Evolutionary conservation across 495 filamentous ascomycete species (phyloP).

Genomic region (Lophiostoma macrostomum): DNA sequence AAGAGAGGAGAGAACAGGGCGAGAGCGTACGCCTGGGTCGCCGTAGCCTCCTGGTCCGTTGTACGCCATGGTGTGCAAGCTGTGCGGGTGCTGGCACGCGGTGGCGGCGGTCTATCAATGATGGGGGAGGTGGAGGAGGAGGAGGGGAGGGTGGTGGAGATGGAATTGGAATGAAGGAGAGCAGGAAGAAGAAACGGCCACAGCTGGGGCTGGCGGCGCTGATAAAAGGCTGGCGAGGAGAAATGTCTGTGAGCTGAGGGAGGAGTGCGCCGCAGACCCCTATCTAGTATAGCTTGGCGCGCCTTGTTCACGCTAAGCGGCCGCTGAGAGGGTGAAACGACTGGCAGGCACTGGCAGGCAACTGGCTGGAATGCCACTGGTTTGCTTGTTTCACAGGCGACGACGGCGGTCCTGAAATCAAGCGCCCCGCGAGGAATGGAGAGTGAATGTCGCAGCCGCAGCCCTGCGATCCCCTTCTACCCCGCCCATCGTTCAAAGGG

Average conservation of each 20-base stretch:
- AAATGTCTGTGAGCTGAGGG: constrained; percentile 16
- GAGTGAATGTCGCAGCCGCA: too few species aligned
- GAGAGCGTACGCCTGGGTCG: constrained; percentile 14
- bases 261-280: constrained; percentile 12
- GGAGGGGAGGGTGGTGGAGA: background rate
- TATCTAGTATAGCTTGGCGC: constrained; percentile 4
- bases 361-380: too few species aligned
- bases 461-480: too few species aligned
- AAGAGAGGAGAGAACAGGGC: background rate
- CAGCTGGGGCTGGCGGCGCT: constrained; percentile 12
- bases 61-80: constrained; percentile 34
- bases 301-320: too few species aligned
- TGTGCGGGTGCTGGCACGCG: constrained; percentile 12
- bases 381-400: too few species aligned
- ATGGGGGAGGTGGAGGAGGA: background rate
- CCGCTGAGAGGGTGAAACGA: too few species aligned
- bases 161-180: background rate
- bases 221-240: constrained; percentile 9
- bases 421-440: too few species aligned
- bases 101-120: background rate
- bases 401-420: too few species aligned
- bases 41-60: constrained; percentile 33
- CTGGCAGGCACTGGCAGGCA: too few species aligned
- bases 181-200: constrained; percentile 1
- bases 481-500: too few species aligned